Percentiles rank a stretch among this genome's conserved stretches.
These are phyloP conservation scores for Talaromyces funiculosus DNA, from an alignment of 2,329 filamentous ascomycete species.

Conservation along the genomic window DNA sequence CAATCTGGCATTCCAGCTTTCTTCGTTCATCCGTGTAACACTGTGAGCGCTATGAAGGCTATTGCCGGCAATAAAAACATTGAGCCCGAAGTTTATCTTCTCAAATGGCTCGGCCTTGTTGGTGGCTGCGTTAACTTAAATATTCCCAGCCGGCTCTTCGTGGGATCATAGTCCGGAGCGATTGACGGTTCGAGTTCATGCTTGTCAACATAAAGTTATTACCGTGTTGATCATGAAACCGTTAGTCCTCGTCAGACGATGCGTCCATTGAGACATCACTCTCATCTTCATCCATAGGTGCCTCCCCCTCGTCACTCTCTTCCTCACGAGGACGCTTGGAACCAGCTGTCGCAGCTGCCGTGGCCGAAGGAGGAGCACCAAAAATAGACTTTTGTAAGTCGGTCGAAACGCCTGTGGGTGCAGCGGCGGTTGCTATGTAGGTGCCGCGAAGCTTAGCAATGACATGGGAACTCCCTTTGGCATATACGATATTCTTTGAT, in stretches of 20 bases:
- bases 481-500: conserved; percentile 78
- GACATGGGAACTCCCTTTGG: conserved; percentile 80
- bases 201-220: conserved; percentile 1
- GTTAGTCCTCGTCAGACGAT: conserved; percentile 66
- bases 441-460: conserved; percentile 89
- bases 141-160: conserved; percentile 62
- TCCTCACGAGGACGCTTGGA: conserved; percentile 67
- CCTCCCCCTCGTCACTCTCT: conserved; percentile 49
- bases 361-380: conserved; percentile 50
- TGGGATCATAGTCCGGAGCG: conserved; percentile 14
- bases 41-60: conserved; percentile 69
- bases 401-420: conserved; percentile 56
- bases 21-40: conserved; percentile 89
- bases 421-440: conserved; percentile 58
- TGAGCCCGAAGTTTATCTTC: conserved; percentile 62
- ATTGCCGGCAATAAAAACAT: conserved; percentile 46
- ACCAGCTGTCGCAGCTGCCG: conserved; percentile 52
- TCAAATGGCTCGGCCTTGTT: conserved; percentile 83
- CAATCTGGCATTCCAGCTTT: conserved; percentile 70
- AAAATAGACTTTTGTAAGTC: conserved; percentile 77
- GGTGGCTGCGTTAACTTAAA: conserved; percentile 73
- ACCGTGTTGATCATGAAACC: background rate
- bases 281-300: conserved; percentile 58
- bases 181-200: conserved; percentile 13
- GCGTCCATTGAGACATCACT: conserved; percentile 65